Percentiles rank a stretch among this genome's conserved stretches.
These are phyloP conservation scores for Hygrophila difformis DNA, from an alignment of 257 asterid genomes.

Conservation along the genomic window DNA sequence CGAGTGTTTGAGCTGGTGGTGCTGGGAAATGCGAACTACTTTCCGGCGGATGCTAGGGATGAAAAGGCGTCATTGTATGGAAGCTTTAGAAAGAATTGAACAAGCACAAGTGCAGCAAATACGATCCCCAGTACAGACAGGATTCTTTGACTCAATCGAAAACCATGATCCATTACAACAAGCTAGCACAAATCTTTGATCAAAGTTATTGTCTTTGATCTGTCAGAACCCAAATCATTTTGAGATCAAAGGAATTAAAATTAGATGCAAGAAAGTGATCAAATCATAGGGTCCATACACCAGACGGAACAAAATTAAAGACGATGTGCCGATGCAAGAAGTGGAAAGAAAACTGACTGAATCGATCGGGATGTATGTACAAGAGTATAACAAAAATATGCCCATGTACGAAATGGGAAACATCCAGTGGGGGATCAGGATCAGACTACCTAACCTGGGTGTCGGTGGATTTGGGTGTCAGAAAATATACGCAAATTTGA, in stretches of 20 bases:
- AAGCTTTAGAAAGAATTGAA: slow-evolving; percentile 25
- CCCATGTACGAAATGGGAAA: no score
- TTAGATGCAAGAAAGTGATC: no score
- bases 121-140: slow-evolving; percentile 18
- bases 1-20: neutral
- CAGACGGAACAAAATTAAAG: no score
- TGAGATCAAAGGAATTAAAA: neutral
- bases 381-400: no score
- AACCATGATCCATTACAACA: slow-evolving; percentile 21
- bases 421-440: no score
- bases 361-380: no score
- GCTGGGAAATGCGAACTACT: slow-evolving; percentile 17
- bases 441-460: no score
- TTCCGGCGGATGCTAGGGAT: slow-evolving; percentile 18
- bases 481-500: no score
- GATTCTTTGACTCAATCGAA: slow-evolving; percentile 13
- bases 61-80: slow-evolving; percentile 19
- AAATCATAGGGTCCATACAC: no score
- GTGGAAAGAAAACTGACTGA: no score
- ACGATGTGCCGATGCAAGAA: no score
- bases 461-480: no score
- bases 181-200: neutral
- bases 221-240: neutral
- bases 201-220: neutral
- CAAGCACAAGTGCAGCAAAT: slow-evolving; percentile 17